These are phyloP conservation scores for Alternaria arbusti DNA, from an alignment of 2,329 filamentous ascomycete species.

Conservation along the genomic window DNA sequence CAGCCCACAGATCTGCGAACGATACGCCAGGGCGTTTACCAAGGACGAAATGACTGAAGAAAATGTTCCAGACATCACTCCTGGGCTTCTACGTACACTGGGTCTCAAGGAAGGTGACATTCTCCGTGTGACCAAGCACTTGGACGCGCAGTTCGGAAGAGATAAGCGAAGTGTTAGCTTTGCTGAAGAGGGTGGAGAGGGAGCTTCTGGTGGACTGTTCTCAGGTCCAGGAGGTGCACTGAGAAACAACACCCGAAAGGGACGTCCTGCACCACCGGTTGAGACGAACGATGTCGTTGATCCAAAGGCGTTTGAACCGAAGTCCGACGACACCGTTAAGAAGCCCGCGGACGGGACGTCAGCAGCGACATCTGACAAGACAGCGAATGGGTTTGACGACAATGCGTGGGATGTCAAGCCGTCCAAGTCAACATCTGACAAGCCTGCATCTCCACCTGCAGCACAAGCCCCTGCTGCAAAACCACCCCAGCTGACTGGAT, in stretches of 20 bases:
- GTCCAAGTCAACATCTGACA: conserved; percentile 58
- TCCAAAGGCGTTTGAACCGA: conserved; percentile 79
- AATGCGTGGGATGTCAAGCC: conserved; percentile 98
- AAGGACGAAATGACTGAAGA: conserved; percentile 97
- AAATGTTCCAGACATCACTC: conserved; percentile 86
- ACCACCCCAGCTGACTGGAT: conserved; percentile 62
- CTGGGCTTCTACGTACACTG: conserved; percentile 80
- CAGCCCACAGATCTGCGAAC: conserved; percentile 88
- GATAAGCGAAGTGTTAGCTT: conserved; percentile 63
- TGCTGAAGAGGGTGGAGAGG: conserved; percentile 62
- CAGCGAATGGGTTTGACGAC: conserved; percentile 80
- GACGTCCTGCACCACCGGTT: conserved; percentile 83
- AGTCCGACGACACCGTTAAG: conserved; percentile 54
- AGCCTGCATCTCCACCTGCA: conserved; percentile 50
- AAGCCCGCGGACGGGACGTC: conserved; percentile 55
- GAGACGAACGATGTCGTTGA: conserved; percentile 87
- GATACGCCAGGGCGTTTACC: conserved; percentile 87
- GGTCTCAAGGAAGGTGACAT: conserved; percentile 97
- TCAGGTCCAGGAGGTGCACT: conserved; percentile 90
- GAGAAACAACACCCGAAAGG: conserved; percentile 93
- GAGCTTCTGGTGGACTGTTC: conserved; percentile 79
- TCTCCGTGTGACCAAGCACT: conserved; percentile 86
- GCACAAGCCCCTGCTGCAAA: conserved; percentile 48
- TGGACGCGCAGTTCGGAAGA: conserved; percentile 80
- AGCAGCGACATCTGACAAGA: conserved; percentile 57